These are phyloP conservation scores for Phyllosticta citriasiana DNA, from an alignment of 2,329 filamentous ascomycete genomes.

Conservation along the genomic window DNA sequence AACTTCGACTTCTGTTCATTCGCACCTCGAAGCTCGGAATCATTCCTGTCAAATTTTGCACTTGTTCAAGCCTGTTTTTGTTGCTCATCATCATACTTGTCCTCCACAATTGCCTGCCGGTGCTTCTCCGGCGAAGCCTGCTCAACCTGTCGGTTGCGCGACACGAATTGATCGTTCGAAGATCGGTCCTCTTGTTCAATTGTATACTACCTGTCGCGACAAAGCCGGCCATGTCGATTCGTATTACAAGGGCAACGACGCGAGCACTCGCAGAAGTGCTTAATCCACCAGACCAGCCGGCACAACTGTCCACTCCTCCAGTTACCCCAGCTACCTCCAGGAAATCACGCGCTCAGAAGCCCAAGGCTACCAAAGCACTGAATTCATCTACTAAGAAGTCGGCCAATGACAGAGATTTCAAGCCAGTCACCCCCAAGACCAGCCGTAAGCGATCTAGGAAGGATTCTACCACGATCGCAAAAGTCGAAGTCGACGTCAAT, in stretches of 20 bases:
- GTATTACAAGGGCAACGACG: constrained; percentile 23
- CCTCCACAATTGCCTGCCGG: not conserved
- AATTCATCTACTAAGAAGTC: constrained; percentile 14
- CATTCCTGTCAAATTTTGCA: not conserved
- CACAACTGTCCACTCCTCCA: constrained; percentile 35
- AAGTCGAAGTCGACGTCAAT: constrained; percentile 32
- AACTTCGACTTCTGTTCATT: not conserved
- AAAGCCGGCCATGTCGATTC: constrained; percentile 18
- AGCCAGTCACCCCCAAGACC: constrained; percentile 12
- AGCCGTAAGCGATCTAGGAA: constrained; percentile 27
- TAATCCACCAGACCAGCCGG: constrained; percentile 15
- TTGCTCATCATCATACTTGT: not conserved
- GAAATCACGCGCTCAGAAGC: constrained; percentile 11
- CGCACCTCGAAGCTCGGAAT: not conserved
- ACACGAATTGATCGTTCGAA: not conserved
- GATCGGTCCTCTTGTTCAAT: not conserved
- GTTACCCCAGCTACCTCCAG: constrained; percentile 25
- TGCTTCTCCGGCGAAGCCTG: not conserved
- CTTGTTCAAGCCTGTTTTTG: not conserved
- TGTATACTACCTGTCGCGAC: not conserved
- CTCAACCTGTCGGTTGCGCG: not conserved
- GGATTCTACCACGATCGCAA: constrained; percentile 15
- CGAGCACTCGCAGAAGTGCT: not conserved
- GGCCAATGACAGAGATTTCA: not conserved
- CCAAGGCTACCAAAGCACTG: constrained; percentile 15